Conservation (phyloP, 768 basidiomycete species). For the Pisolithus sp. region DNA sequence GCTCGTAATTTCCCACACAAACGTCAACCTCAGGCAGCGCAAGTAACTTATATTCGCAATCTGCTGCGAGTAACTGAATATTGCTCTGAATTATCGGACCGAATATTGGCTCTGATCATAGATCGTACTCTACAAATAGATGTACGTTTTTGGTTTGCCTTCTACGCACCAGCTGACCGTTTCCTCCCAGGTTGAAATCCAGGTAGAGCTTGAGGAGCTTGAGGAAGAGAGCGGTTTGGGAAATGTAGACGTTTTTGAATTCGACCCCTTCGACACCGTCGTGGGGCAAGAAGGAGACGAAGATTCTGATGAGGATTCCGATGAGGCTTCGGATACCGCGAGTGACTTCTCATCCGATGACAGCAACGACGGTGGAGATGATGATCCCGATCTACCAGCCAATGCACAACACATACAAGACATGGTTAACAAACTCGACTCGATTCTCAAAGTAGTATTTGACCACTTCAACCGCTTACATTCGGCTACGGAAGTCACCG, state of each 20-base stretch:
- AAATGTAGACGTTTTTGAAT: constrained; percentile 55
- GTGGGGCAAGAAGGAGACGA: constrained; percentile 69
- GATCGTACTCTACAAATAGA: constrained; percentile 96
- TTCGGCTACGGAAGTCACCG: constrained; percentile 18
- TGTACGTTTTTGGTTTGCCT: constrained; percentile 41
- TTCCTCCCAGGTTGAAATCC: constrained; percentile 77
- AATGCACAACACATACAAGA: constrained; percentile 68
- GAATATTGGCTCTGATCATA: constrained; percentile 78
- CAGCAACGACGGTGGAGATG: constrained; percentile 42
- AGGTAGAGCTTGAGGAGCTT: constrained; percentile 89
- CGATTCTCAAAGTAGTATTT: constrained; percentile 78
- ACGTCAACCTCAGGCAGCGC: constrained; percentile 70
- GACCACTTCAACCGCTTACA: constrained; percentile 67
- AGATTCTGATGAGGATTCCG: constrained; percentile 50
- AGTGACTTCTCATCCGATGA: constrained; percentile 76
- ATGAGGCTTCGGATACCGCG: constrained; percentile 44
- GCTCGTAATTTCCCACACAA: constrained; percentile 89
- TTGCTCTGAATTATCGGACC: constrained; percentile 81
- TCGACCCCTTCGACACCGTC: constrained; percentile 83
- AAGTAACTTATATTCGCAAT: constrained; percentile 89
- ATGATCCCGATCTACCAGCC: constrained; percentile 30
- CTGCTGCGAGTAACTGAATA: constrained; percentile 76
- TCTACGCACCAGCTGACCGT: background rate
- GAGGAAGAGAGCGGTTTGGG: constrained; percentile 46
- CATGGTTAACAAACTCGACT: constrained; percentile 90